These are phyloP conservation scores for Amoebophrya sp. DNA, from an alignment of 169 alveolate genomes.

Conservation along the genomic window DNA sequence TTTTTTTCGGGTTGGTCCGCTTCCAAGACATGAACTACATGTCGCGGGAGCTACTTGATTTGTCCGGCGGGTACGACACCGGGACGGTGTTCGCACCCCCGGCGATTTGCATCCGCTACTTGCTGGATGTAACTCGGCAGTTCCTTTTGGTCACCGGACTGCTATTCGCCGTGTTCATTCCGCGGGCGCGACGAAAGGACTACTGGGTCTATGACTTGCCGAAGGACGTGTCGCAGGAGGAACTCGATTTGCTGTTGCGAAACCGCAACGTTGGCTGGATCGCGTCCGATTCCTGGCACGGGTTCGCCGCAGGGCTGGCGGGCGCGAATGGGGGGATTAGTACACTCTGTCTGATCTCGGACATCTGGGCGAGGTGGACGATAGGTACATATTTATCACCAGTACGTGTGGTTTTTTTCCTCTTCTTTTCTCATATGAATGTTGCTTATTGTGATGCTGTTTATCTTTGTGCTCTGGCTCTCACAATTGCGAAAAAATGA, in stretches of 20 bases:
- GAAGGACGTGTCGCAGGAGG: neutral
- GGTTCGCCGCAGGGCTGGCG: neutral
- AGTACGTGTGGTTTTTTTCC: neutral
- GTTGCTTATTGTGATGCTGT: neutral
- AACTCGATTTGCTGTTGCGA: neutral
- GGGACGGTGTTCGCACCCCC: neutral
- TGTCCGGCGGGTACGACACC: neutral
- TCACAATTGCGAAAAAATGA: neutral
- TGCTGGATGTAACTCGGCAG: neutral
- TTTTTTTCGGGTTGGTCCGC: neutral
- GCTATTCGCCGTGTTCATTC: neutral
- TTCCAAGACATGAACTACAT: neutral
- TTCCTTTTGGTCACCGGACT: neutral
- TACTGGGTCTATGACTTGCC: slow-evolving; percentile 5
- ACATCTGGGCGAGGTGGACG: neutral
- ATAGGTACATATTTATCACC: neutral
- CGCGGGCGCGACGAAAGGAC: neutral
- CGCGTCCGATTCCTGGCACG: neutral
- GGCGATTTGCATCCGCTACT: neutral
- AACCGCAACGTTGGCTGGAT: neutral
- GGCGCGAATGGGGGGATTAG: neutral
- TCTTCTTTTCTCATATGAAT: neutral
- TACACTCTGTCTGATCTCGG: neutral
- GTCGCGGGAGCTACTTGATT: neutral
- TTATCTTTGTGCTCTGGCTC: neutral